phyloP scores from a whole-genome alignment of 2,329 filamentous ascomycete species.

The Epichloe uncinata region DNA sequence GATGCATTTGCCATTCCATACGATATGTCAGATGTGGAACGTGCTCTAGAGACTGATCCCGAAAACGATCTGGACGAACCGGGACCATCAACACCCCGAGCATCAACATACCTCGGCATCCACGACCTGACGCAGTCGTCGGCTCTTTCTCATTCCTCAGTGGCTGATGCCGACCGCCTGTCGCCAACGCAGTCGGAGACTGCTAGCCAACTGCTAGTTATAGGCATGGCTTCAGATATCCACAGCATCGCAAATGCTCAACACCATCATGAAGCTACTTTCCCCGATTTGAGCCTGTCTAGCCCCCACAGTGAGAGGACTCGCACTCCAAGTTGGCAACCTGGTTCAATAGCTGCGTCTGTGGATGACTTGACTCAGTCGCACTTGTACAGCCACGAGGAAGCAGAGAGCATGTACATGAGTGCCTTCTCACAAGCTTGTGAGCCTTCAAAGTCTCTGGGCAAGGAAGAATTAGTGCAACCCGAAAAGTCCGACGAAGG shows the following conservation, averaged over 20 bases:
- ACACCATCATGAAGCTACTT: not conserved
- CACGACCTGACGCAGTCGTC: slow-evolving; percentile 2
- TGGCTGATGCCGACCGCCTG: slow-evolving; percentile 6
- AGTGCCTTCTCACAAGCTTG: slow-evolving; percentile 47
- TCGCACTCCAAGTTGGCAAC: not conserved
- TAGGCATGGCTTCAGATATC: not conserved
- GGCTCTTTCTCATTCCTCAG: slow-evolving; percentile 16
- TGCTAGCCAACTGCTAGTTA: slow-evolving; percentile 7
- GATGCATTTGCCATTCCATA: slow-evolving; percentile 44
- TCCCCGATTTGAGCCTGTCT: not conserved
- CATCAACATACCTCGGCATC: slow-evolving; percentile 31
- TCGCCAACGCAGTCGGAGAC: slow-evolving; percentile 3
- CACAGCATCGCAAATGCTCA: not conserved
- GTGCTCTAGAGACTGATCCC: slow-evolving; percentile 21
- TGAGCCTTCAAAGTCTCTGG: slow-evolving; percentile 4
- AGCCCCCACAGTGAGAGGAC: not conserved
- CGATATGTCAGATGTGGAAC: slow-evolving; percentile 23
- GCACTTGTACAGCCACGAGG: slow-evolving; percentile 62
- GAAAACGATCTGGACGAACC: slow-evolving; percentile 23
- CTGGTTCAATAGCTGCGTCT: slow-evolving; percentile 5
- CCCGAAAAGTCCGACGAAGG: not conserved
- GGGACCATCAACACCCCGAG: slow-evolving; percentile 38
- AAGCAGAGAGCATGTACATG: slow-evolving; percentile 81
- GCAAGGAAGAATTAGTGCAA: not conserved
- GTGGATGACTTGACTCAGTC: slow-evolving; percentile 47